phyloP scores from a whole-genome alignment of 495 filamentous ascomycete genomes.

The Penicillium arizonense region DNA sequence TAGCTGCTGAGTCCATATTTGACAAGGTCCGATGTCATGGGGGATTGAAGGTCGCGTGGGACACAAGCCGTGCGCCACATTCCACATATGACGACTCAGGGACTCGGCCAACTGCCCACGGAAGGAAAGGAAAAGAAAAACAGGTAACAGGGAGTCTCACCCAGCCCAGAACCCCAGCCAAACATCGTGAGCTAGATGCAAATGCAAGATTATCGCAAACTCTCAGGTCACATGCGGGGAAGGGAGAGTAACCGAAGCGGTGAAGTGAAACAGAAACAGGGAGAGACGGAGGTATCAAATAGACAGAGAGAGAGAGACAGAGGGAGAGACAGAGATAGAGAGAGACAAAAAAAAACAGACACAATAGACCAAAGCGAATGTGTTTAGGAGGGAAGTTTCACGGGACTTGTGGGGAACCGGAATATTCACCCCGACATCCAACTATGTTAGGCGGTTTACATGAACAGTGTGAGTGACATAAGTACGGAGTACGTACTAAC shows the following conservation, averaged over 20 bases:
- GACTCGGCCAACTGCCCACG: not conserved
- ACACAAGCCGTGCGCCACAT: slow-evolving; percentile 7
- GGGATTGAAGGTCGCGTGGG: not conserved
- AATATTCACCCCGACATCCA: too few relatives aligned
- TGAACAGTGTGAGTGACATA: too few relatives aligned
- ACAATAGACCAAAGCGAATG: too few relatives aligned
- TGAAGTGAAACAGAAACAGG: not conserved
- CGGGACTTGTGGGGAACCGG: too few relatives aligned
- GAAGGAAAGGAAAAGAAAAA: not conserved
- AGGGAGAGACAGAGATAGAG: too few relatives aligned
- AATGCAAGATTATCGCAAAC: slow-evolving; percentile 8
- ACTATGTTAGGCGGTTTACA: not conserved
- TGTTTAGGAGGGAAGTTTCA: too few relatives aligned
- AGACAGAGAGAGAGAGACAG: too few relatives aligned
- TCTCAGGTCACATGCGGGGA: not conserved
- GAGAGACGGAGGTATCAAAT: not conserved
- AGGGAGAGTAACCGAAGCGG: not conserved
- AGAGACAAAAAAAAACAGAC: not conserved
- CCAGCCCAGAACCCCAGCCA: slow-evolving; percentile 36
- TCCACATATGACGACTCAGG: not conserved
- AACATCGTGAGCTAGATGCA: slow-evolving; percentile 29
- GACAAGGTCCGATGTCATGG: not conserved
- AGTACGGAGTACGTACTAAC: too few relatives aligned
- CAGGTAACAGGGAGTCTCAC: slow-evolving; percentile 22
- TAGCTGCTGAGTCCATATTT: not conserved